These are phyloP conservation scores for Ambispora gerdemannii DNA, from an alignment of 192 early-diverging fungal species.

Conservation along the genomic window DNA sequence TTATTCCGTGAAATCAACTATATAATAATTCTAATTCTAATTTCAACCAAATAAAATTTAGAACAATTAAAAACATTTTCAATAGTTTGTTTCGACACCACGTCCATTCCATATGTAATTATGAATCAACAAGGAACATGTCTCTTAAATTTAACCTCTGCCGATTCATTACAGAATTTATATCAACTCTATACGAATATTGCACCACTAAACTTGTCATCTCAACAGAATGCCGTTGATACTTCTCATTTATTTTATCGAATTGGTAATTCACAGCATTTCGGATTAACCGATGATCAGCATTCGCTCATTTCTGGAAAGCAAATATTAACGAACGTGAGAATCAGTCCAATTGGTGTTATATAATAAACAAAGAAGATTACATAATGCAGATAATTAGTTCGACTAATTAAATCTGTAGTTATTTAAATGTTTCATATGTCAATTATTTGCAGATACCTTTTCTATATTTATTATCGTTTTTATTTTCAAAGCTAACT, in stretches of 20 bases:
- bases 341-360: neutral
- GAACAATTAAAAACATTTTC: neutral
- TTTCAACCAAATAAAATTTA: neutral
- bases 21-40: neutral
- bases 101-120: neutral
- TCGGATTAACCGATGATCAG: neutral
- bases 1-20: neutral
- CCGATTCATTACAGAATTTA: slow-evolving; percentile 12
- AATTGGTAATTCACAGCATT: slow-evolving; percentile 14
- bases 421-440: no score
- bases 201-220: neutral
- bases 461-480: no score
- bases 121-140: no score
- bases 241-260: slow-evolving; percentile 3
- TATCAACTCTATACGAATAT: slow-evolving; percentile 9
- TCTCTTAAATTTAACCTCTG: no score
- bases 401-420: no score
- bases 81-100: neutral
- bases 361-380: no score
- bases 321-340: no score
- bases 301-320: slow-evolving; percentile 13
- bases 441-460: no score
- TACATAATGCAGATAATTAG: no score
- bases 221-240: neutral
- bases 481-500: no score